These are phyloP conservation scores for Dioscorea cayenensis DNA, from an alignment of 116 monocot species.

Conservation along the genomic window DNA sequence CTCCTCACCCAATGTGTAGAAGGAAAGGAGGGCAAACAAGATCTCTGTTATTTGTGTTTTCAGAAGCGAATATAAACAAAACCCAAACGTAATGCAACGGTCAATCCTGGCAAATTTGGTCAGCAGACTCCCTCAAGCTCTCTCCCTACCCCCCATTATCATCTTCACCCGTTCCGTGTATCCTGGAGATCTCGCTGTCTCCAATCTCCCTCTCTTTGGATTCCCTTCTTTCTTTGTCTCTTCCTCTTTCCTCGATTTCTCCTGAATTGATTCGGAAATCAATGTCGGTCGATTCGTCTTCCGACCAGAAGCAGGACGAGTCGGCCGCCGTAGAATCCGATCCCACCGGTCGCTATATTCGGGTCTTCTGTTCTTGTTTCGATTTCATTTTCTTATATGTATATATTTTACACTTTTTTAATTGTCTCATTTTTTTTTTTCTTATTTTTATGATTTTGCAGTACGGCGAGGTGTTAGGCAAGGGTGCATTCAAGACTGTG, in stretches of 20 bases:
- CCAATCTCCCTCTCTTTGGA: background rate
- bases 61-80: too few species aligned
- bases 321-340: conserved; percentile 48
- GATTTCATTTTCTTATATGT: background rate
- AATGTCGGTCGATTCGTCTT: conserved; percentile 3
- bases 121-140: background rate
- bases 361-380: conserved; percentile 24
- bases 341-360: conserved; percentile 56
- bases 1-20: too few species aligned
- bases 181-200: background rate
- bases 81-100: background rate
- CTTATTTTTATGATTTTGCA: conserved; percentile 18
- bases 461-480: conserved; percentile 63
- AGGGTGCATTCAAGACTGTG: conserved; percentile 80
- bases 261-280: background rate
- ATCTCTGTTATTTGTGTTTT: too few species aligned
- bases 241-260: background rate
- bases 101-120: conserved; percentile 2
- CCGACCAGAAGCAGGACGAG: conserved; percentile 23
- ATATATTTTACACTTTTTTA: too few species aligned
- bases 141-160: background rate
- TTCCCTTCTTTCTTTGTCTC: background rate
- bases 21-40: too few species aligned
- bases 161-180: background rate
- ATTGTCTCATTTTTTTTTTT: background rate